Evolutionary conservation across 75 land plant species (phyloP).

Genomic region (Cryptomeria japonica): DNA sequence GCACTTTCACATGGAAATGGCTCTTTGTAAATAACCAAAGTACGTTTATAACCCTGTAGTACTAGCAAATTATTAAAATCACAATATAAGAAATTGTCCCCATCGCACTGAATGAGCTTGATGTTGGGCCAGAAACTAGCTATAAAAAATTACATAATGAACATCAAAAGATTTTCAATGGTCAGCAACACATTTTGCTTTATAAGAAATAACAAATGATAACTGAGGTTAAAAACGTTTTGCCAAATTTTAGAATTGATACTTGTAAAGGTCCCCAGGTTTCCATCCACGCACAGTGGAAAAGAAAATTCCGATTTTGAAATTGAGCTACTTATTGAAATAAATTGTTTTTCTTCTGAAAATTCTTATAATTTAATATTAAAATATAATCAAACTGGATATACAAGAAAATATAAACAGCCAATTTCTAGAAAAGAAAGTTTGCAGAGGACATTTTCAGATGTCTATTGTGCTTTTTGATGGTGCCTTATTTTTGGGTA

Average conservation of each 20-base stretch:
- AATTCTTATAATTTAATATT: background rate
- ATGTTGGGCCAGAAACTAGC: background rate
- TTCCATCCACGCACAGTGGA: background rate
- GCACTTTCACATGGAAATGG: no score
- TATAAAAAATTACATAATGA: background rate
- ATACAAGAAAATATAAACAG: background rate
- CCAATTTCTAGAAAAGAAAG: constrained; percentile 5
- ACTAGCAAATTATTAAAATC: background rate
- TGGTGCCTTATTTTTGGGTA: background rate
- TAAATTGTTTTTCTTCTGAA: background rate
- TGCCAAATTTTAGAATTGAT: background rate
- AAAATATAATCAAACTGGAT: background rate
- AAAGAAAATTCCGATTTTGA: background rate
- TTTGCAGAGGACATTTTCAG: background rate
- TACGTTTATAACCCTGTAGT: background rate
- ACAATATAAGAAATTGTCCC: background rate
- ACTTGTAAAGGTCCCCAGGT: background rate
- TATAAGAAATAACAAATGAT: background rate
- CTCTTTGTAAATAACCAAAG: no score
- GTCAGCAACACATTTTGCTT: background rate
- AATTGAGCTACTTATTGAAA: background rate
- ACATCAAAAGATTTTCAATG: background rate
- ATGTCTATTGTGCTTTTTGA: background rate
- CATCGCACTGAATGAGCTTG: background rate
- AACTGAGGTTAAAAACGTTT: background rate